Evolutionary conservation across 176 grass and related monocot species (phyloP), one percentile per base, ranked within the genome.

Genomic region (Oryza coarctata): DNA sequence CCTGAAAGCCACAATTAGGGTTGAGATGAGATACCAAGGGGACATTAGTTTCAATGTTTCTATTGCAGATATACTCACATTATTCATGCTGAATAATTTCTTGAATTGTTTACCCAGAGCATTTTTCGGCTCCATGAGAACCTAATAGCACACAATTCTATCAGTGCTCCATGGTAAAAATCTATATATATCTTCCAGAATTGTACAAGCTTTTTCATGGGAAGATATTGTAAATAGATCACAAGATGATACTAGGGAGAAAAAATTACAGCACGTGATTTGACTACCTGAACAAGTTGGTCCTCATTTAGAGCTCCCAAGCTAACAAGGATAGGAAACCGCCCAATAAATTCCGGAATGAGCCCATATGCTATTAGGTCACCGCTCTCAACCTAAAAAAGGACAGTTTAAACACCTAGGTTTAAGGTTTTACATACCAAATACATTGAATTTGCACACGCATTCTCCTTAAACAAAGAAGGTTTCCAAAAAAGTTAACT

Each of bases 301-400:
- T 92, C 89, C 70, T 99, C 89, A 32, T 88, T 96, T 85, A 99
- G 86, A 75, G 97, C 93, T 45, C 79, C 44, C 65, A 99, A 88
- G 77, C 93, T 99, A 79, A 99, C 93, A 45, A 99, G 85, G 73
- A 99, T 85, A 76, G 96, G 96, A 69, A 99, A 99, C 32, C 96
- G 90, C 65, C 96, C 96, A 94, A 99, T 91, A 88, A 99, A 99
- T 85, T 99, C 96, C 0, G 96, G 96, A 77, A 99, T 99, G 40
- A 99, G 89, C 18, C 96, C 96, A 88, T 95, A 99, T 27, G 96
- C 87, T 88, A 99, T 93, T 73, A 99, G 87, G 82, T 99, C 96
- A 69, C 93, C 89, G 82, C 96, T 99, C 64, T 99, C 96, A 57
- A 99, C 96, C 96, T 99, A 80, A 85, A 75, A 41, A 22, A 67